A percentile compares a stretch with the other conserved stretches of the same genome.
phyloP scores from a whole-genome alignment of 169 alveolate species.

The Eimeria necatrix region DNA sequence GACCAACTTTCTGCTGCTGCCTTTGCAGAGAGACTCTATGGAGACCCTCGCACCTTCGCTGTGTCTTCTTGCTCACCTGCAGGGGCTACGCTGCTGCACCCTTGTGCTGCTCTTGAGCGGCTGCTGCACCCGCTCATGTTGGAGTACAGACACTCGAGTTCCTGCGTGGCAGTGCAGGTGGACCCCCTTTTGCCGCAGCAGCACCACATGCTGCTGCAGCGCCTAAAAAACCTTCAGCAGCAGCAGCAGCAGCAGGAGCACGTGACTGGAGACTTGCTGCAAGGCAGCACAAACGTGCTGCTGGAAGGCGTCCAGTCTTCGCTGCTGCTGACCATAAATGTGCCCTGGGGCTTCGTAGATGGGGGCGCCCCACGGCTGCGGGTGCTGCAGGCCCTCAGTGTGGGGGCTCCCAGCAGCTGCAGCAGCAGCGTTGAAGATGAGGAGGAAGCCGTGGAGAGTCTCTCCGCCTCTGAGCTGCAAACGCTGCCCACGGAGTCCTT shows the following conservation, averaged over 20 bases:
- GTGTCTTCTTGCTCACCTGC: constrained; percentile 48
- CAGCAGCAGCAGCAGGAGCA: constrained; percentile 33
- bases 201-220: constrained; percentile 63
- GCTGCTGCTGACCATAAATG: background rate
- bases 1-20: constrained; percentile 24
- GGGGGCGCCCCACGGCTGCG: constrained; percentile 63
- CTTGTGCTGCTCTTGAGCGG: constrained; percentile 63
- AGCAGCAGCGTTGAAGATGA: constrained; percentile 29
- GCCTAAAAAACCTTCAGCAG: background rate
- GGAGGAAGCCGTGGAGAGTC: constrained; percentile 16
- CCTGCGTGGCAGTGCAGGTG: constrained; percentile 33
- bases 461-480: background rate
- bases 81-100: constrained; percentile 72
- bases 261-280: background rate
- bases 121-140: constrained; percentile 75
- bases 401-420: constrained; percentile 62
- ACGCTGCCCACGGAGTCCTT: background rate
- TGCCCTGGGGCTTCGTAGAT: constrained; percentile 1
- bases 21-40: constrained; percentile 13
- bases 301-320: constrained; percentile 24
- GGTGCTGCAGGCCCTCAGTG: constrained; percentile 73
- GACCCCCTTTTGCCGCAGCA: constrained; percentile 42
- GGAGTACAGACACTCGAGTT: constrained; percentile 58
- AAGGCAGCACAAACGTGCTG: constrained; percentile 2
- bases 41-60: constrained; percentile 33